Evolutionary conservation across 108 stramenopile genomes (phyloP), one percentile per base, ranked within the genome.

Genomic region (Skeletonema costatum): DNA sequence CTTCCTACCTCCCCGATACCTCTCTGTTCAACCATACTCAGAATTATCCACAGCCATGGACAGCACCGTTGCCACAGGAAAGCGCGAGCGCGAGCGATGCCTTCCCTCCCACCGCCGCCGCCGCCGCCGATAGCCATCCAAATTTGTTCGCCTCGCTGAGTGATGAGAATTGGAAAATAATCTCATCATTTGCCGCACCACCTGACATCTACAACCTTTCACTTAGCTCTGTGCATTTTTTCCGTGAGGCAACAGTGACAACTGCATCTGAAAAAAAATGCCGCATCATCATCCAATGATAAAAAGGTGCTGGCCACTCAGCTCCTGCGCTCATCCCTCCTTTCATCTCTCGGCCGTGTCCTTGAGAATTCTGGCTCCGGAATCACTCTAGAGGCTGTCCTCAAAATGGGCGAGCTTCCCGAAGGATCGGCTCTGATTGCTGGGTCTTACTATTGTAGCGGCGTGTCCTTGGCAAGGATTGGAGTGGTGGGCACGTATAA

Each of bases 361-460:
- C 73, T 73, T 3, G 13, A 73, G 31, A 17, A 48, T 2, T 68
- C 66, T 5, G 13, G 29, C 36, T 68, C 73, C 1, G 73, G 73
- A 9, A 73, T 73, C 9, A 73, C 73, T 4, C 65, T 73, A 0
- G 66, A 73, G 0, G 38, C 65, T 6, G 73, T 44, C 9, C 42
- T 68, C 8, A 32, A 17, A 32, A 44, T 73, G 66, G 73, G 32
- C 2, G 42, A 66, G 12, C 35, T 73, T 6, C 73, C 73, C 0
- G 66, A 73, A 11, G 73, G 73, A 53, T 73, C 73, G 11, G 73
- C 46, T 32, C 12, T 77, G 16, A 77, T 77, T 71, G 76, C 76
- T 7, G 76, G 76, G 7, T 77, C 76, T n/a, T 41, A 72, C 76
- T 17, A 64, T 77, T 5, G 76, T 32, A 8, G 38, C 59, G 31